A percentile compares a stretch with the other conserved stretches of the same genome.
Evolutionary conservation across 2,329 filamentous ascomycete genomes (phyloP).

Genomic region (Pseudogymnoascus sp.): DNA sequence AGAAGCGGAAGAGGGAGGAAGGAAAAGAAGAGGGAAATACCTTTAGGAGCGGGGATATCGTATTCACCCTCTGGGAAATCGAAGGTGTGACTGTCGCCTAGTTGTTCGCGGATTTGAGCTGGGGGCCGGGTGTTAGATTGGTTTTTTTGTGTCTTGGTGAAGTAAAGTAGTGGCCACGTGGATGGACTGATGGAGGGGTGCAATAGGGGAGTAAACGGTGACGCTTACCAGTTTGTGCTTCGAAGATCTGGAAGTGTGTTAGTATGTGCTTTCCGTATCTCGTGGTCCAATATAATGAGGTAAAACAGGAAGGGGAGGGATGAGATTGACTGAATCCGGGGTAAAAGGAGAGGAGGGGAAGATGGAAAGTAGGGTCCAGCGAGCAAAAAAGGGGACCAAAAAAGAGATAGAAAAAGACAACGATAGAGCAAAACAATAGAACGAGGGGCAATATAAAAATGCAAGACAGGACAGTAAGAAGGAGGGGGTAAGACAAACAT

Average conservation of each 20-base stretch:
- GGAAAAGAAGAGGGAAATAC: conserved; percentile 42
- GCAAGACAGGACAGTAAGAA: conserved; percentile 11
- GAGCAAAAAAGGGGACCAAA: no score
- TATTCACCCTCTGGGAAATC: not conserved
- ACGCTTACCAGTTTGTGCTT: conserved; percentile 42
- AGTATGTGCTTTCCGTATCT: not conserved
- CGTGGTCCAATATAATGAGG: not conserved
- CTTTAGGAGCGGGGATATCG: conserved; percentile 29
- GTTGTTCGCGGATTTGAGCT: conserved; percentile 42
- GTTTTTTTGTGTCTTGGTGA: not conserved
- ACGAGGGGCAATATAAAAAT: not conserved
- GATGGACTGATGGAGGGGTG: not conserved
- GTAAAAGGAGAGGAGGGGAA: not conserved
- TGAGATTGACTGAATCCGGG: not conserved
- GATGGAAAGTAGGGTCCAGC: not conserved
- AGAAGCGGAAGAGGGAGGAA: conserved; percentile 39
- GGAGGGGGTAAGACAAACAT: conserved; percentile 31
- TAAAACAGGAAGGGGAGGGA: not conserved
- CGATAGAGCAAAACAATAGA: not conserved
- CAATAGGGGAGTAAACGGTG: not conserved
- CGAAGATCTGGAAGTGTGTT: conserved; percentile 39
- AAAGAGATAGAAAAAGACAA: no score
- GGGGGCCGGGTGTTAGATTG: not conserved
- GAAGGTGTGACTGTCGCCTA: conserved; percentile 19
- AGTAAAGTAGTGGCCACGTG: no score